Conservation (phyloP, 23 red algal genomes). For the Cyanidium caldarium region DNA sequence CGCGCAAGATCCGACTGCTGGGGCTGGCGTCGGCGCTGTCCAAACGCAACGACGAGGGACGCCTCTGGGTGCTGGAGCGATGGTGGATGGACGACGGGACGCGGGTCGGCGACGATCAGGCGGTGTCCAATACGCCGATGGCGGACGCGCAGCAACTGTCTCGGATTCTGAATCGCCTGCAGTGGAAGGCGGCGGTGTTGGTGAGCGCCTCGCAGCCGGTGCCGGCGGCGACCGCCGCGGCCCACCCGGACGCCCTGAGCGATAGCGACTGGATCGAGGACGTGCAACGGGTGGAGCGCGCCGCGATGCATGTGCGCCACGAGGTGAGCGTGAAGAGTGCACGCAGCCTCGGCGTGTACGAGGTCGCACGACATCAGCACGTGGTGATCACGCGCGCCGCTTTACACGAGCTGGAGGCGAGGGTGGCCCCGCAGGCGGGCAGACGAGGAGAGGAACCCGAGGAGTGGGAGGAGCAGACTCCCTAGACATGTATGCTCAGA, state of each 20-base stretch:
- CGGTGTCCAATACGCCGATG: background rate
- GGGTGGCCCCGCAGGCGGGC: too few relatives aligned
- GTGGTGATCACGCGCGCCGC: background rate
- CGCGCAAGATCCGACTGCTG: background rate
- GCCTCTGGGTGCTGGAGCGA: background rate
- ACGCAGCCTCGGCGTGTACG: background rate
- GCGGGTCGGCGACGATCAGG: too few relatives aligned
- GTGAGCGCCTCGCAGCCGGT: too few relatives aligned
- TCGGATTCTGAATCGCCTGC: background rate
- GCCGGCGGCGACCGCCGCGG: background rate
- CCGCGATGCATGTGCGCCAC: background rate
- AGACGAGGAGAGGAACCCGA: too few relatives aligned
- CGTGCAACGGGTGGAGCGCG: background rate
- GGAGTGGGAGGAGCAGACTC: too few relatives aligned
- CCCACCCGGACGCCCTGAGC: background rate
- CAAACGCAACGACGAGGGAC: background rate
- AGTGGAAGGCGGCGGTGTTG: too few relatives aligned
- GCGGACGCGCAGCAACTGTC: background rate
- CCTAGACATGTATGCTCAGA: background rate
- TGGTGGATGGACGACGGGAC: background rate
- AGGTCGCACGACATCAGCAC: background rate
- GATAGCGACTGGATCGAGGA: background rate
- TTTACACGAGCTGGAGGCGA: background rate
- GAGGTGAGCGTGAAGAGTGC: background rate
- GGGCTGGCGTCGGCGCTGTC: background rate